Percentiles rank a stretch among this genome's conserved stretches.
phyloP scores from a whole-genome alignment of 257 asterid species.

The Gentiana straminea region DNA sequence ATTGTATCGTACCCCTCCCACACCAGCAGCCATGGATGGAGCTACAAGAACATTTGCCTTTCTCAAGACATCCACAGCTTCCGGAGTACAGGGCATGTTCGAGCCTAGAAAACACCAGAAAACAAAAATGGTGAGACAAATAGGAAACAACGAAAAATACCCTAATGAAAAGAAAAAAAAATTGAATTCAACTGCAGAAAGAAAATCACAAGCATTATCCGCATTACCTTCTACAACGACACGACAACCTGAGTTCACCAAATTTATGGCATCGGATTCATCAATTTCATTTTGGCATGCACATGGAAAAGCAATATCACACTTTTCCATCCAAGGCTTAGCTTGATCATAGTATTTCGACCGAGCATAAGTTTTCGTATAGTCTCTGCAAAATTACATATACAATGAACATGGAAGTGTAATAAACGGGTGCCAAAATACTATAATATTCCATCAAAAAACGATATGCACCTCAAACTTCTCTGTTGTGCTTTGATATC shows the following conservation, averaged over 20 bases:
- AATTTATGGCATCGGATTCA: constrained; percentile 78
- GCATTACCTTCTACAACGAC: constrained; percentile 82
- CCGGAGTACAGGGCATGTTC: constrained; percentile 93
- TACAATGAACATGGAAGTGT: neutral
- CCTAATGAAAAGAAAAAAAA: neutral
- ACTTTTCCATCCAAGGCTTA: constrained; percentile 96
- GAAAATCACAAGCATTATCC: constrained; percentile 1
- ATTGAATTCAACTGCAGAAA: neutral
- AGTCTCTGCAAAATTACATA: constrained; percentile 55
- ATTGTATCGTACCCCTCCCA: constrained; percentile 73
- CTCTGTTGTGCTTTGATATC: constrained; percentile 87
- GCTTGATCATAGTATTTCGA: constrained; percentile 86
- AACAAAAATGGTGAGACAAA: constrained; percentile 11
- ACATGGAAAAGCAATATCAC: constrained; percentile 93
- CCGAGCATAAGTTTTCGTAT: constrained; percentile 93
- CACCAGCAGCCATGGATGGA: constrained; percentile 96
- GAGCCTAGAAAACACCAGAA: constrained; percentile 44
- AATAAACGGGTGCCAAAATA: neutral
- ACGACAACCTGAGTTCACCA: constrained; percentile 83
- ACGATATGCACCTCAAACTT: constrained; percentile 65
- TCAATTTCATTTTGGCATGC: constrained; percentile 92
- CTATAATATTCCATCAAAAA: constrained; percentile 1
- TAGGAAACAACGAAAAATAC: constrained; percentile 5
- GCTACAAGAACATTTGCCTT: constrained; percentile 83
- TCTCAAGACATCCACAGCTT: constrained; percentile 80